A percentile compares a stretch with the other conserved stretches of the same genome.
These are phyloP conservation scores for Phytopythium oedochilum DNA, from an alignment of 352 stramenopile species.

Conservation along the genomic window DNA sequence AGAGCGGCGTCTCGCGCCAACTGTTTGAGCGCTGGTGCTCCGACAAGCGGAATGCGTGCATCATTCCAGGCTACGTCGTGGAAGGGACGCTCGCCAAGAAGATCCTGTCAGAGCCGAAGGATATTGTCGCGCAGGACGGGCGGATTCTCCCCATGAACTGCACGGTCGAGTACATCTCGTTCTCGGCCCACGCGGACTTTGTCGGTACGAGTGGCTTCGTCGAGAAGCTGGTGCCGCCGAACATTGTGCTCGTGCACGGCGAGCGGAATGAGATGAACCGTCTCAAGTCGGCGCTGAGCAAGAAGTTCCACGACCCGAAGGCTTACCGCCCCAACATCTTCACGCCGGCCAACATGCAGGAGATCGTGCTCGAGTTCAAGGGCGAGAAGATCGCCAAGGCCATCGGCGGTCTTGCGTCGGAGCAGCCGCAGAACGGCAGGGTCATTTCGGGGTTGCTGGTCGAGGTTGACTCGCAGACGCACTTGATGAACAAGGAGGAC, in stretches of 20 bases:
- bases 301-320: constrained; percentile 89
- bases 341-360: constrained; percentile 84
- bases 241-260: constrained; percentile 96
- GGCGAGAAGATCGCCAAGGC: constrained; percentile 87
- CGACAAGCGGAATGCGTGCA: constrained; percentile 97
- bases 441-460: constrained; percentile 82
- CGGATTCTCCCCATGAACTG: constrained; percentile 93
- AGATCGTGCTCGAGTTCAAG: constrained; percentile 86
- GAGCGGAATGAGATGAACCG: constrained; percentile 98
- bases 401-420: constrained; percentile 64
- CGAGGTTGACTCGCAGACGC: constrained; percentile 81
- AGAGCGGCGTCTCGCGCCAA: constrained; percentile 96
- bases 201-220: constrained; percentile 96
- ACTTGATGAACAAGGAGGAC: constrained; percentile 84
- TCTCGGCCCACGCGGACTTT: constrained; percentile 98
- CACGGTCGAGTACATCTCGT: constrained; percentile 97
- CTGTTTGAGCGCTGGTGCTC: constrained; percentile 98
- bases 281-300: constrained; percentile 90
- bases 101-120: constrained; percentile 93
- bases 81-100: constrained; percentile 98
- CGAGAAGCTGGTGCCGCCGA: constrained; percentile 89
- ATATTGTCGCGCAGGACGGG: constrained; percentile 94
- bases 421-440: constrained; percentile 72
- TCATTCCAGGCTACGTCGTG: constrained; percentile 99
- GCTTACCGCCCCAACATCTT: constrained; percentile 79